Base-by-base conservation (phyloP, 2,329 filamentous ascomycete genomes). In the Pleoardoris graminearum region DNA sequence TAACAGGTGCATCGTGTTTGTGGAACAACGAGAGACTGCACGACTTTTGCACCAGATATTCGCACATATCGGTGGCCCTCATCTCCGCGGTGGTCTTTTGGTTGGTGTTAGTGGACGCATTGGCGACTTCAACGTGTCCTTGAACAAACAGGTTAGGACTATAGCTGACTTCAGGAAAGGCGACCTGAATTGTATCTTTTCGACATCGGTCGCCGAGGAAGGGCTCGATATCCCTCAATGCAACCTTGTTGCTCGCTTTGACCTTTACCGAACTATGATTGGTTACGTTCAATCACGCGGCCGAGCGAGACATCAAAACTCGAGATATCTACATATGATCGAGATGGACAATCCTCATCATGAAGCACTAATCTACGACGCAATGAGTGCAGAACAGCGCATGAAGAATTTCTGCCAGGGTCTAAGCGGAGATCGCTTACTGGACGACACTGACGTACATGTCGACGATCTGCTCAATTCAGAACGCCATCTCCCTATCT, bases 201-300 rank as follows among this genome's bases (percentile, higher is more conserved):
- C 84, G 32, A 87, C 85, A 7, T 85, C 83, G 11, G 82, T 87
- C 2, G 85, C 83, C 3, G 85, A 87, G 65, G 85, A 87, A 72
- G 85, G 85, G 0, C 78, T 87, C 7, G 85, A 87, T 64, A 85
- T 87, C 19, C 84, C 84, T 4, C 82, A 85, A 53, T 87, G 85
- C 72, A 87, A 87, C 58, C 69, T 87, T n/a, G 80, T 87, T 10
- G 74, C 87, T 22, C 78, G 92, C 2, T 99, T 97, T 65, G 91
- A 97, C 67, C 81, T 96, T 2, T 96, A 91, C 73, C 80, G 82
- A 10, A 97, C 93, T 0, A 85, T 96, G 72, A 97, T 97, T 47
- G 90, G 96, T 66, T 97, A 97, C 68, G 86, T 97, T 17, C 94
- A 99, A 71, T 97, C 92, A 12, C 84, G 91, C 57, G 94, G 94